Percentiles rank a stretch among this genome's conserved stretches.
Evolutionary conservation across 176 grass and related monocot species (phyloP).

Genomic region (Guadua angustifolia): DNA sequence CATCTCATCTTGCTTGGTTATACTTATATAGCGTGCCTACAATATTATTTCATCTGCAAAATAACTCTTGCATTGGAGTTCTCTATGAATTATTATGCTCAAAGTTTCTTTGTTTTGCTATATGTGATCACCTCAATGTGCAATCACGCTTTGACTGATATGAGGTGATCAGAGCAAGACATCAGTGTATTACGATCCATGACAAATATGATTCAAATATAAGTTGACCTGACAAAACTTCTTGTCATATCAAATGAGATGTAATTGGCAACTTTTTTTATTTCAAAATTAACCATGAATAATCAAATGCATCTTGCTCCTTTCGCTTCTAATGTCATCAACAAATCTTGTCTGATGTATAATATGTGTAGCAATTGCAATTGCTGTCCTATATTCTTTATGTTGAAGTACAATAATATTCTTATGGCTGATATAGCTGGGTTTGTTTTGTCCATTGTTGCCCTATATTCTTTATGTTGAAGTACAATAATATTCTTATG

Average conservation of each 20-base stretch:
- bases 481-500: constrained; percentile 31
- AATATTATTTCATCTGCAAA: constrained; percentile 10
- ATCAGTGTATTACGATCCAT: neutral
- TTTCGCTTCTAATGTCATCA: constrained; percentile 9
- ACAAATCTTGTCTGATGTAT: constrained; percentile 13
- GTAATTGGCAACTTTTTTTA: neutral
- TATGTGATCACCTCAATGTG: neutral
- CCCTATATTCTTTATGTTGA: neutral
- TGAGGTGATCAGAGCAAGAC: constrained; percentile 12
- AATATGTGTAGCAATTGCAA: neutral
- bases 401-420: constrained; percentile 21
- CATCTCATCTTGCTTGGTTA: constrained; percentile 21
- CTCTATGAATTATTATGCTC: constrained; percentile 1
- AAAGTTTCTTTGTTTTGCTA: constrained; percentile 15
- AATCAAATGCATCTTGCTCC: neutral
- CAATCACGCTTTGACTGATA: constrained; percentile 18
- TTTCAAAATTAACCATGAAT: neutral
- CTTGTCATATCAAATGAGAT: neutral
- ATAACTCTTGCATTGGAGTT: neutral
- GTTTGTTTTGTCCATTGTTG: constrained; percentile 32
- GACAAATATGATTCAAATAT: constrained; percentile 20
- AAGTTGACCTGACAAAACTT: neutral
- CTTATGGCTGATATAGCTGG: constrained; percentile 37
- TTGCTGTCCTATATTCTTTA: neutral
- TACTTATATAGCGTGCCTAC: constrained; percentile 27